A percentile compares a stretch with the other conserved stretches of the same genome.
These are phyloP conservation scores for Pilobolus umbonatus DNA, from an alignment of 192 early-diverging fungal species.

Conservation along the genomic window DNA sequence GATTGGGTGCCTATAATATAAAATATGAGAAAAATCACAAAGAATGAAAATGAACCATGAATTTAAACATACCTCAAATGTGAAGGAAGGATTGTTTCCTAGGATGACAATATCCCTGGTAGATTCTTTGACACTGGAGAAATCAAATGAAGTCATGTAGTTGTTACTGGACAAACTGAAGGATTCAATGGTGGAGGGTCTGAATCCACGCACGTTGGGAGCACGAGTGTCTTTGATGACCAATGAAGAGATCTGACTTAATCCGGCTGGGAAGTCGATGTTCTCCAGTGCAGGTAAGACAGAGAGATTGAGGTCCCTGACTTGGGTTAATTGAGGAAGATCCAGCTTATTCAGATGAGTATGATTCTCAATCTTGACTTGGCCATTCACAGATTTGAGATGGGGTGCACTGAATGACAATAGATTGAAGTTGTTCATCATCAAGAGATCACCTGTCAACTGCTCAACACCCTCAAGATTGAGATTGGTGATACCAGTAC, in stretches of 20 bases:
- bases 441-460: conserved; percentile 20
- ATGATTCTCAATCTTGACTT: conserved; percentile 24
- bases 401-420: conserved; percentile 19
- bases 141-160: conserved; percentile 26
- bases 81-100: not conserved
- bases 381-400: conserved; percentile 19
- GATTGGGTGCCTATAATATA: conserved; percentile 33
- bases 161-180: conserved; percentile 27
- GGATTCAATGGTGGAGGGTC: not conserved
- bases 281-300: conserved; percentile 23
- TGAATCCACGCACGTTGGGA: conserved; percentile 8
- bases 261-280: conserved; percentile 26
- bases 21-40: not conserved
- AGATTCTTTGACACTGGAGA: conserved; percentile 12
- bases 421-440: conserved; percentile 13
- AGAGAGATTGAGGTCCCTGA: conserved; percentile 14
- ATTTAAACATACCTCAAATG: not conserved
- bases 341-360: conserved; percentile 14
- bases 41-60: not conserved
- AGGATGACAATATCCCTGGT: conserved; percentile 13
- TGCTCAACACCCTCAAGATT: conserved; percentile 21
- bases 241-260: conserved; percentile 12
- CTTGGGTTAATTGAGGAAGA: conserved; percentile 17
- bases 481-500: not conserved
- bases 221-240: conserved; percentile 27